phyloP scores from a whole-genome alignment of 2,329 filamentous ascomycete genomes.

The Leptosphaerulina australis region DNA sequence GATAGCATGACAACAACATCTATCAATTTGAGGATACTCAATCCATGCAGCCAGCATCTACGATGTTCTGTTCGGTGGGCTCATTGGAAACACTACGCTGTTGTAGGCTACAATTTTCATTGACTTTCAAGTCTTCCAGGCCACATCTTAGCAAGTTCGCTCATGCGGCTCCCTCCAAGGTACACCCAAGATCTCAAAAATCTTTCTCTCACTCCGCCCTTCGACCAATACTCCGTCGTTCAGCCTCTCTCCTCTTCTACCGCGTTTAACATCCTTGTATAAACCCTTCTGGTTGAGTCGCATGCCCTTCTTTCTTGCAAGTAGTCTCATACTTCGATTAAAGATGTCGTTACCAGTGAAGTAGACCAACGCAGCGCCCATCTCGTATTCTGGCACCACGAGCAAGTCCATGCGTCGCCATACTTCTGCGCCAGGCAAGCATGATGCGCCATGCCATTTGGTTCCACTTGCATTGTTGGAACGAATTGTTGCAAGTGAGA shows the following conservation, averaged over 20 bases:
- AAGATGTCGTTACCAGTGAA: constrained; percentile 97
- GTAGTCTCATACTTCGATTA: constrained; percentile 80
- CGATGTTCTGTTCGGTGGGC: not conserved
- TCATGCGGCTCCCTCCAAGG: constrained; percentile 70
- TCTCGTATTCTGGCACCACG: constrained; percentile 77
- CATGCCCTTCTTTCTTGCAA: constrained; percentile 83
- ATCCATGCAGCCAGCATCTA: no score
- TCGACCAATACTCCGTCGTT: constrained; percentile 75
- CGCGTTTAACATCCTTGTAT: constrained; percentile 72
- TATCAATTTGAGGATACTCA: no score
- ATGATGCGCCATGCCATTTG: constrained; percentile 89
- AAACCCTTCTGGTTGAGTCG: constrained; percentile 82
- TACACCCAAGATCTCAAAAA: constrained; percentile 83
- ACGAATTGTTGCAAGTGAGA: constrained; percentile 66
- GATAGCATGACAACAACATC: no score
- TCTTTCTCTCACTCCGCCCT: constrained; percentile 74
- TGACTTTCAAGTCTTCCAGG: not conserved
- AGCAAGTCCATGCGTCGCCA: constrained; percentile 89
- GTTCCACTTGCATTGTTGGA: constrained; percentile 61
- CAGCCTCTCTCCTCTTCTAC: constrained; percentile 62
- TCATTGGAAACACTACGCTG: not conserved
- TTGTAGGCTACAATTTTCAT: no score
- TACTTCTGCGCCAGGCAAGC: constrained; percentile 62
- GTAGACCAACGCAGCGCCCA: constrained; percentile 88
- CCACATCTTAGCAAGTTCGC: constrained; percentile 33